phyloP scores from a whole-genome alignment of 768 basidiomycete genomes.

The Rhizopogon vesiculosus region DNA sequence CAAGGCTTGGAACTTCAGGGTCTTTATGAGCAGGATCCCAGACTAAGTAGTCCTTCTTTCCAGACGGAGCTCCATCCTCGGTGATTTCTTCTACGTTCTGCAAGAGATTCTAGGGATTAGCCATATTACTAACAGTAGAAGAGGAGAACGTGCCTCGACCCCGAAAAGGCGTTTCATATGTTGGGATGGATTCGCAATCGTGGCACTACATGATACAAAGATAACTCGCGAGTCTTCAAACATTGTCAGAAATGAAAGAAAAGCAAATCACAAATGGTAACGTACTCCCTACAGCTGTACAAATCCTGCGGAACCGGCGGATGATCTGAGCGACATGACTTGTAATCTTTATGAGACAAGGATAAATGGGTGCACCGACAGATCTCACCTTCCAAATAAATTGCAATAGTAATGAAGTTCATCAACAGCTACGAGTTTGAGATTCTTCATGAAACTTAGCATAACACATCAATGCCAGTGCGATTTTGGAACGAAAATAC shows the following conservation, averaged over 20 bases:
- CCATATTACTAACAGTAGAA: background rate
- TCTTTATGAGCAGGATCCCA: constrained; percentile 71
- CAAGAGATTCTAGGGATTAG: background rate
- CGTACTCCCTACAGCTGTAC: constrained; percentile 74
- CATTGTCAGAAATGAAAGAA: background rate
- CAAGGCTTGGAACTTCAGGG: constrained; percentile 45
- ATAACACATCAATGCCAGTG: constrained; percentile 2
- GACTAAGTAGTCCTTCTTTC: constrained; percentile 71
- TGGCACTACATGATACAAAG: constrained; percentile 88
- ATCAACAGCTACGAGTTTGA: constrained; percentile 77
- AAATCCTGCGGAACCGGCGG: constrained; percentile 70
- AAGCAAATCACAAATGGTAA: background rate
- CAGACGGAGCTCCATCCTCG: constrained; percentile 80
- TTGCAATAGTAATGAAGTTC: constrained; percentile 87
- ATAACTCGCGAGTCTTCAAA: constrained; percentile 41
- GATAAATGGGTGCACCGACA: background rate
- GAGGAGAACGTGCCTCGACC: constrained; percentile 33
- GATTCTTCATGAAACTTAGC: constrained; percentile 65
- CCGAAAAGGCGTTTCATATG: constrained; percentile 81
- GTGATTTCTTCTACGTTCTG: constrained; percentile 63
- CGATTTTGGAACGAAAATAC: background rate
- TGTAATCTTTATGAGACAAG: background rate
- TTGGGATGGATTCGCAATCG: constrained; percentile 66
- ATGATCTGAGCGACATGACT: constrained; percentile 83
- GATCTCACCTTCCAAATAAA: constrained; percentile 65